These are phyloP conservation scores for Boletellus ananiceps DNA, from an alignment of 768 basidiomycete species.

Conservation along the genomic window DNA sequence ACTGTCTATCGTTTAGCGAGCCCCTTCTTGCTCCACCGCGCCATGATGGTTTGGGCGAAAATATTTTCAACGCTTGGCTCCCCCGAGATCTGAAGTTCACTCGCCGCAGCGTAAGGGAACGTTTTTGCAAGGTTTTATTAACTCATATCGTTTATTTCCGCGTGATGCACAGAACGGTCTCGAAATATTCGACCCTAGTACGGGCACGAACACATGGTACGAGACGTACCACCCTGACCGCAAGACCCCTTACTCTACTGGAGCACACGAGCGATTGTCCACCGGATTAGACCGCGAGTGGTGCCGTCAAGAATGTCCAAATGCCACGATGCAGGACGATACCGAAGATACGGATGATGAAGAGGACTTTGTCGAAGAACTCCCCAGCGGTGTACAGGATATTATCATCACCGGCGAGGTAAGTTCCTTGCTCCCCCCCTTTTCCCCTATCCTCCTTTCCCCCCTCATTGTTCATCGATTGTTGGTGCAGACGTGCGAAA, in stretches of 20 bases:
- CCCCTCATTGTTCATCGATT: background rate
- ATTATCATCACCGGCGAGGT: constrained; percentile 52
- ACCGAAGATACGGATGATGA: constrained; percentile 36
- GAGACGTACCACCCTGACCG: constrained; percentile 41
- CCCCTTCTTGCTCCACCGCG: constrained; percentile 35
- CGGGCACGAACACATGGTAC: constrained; percentile 38
- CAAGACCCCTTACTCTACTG: constrained; percentile 34
- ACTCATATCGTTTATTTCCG: constrained; percentile 10
- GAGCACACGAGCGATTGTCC: constrained; percentile 28
- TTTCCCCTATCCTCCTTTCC: background rate
- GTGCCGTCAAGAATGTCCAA: constrained; percentile 21
- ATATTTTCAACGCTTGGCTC: constrained; percentile 47
- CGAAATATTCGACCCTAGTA: constrained; percentile 39
- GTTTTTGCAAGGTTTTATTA: background rate
- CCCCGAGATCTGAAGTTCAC: constrained; percentile 35
- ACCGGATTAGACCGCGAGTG: constrained; percentile 17
- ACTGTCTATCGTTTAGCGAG: constrained; percentile 38
- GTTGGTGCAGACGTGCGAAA: constrained; percentile 36
- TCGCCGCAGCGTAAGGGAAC: constrained; percentile 30
- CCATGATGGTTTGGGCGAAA: constrained; percentile 35
- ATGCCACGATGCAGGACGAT: constrained; percentile 13
- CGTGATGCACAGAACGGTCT: constrained; percentile 35
- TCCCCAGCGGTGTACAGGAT: constrained; percentile 42
- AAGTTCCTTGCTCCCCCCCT: constrained; percentile 6
- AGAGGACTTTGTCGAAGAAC: constrained; percentile 36